Conservation (phyloP, 2,329 filamentous ascomycete species). For the Trichoderma koningii region DNA sequence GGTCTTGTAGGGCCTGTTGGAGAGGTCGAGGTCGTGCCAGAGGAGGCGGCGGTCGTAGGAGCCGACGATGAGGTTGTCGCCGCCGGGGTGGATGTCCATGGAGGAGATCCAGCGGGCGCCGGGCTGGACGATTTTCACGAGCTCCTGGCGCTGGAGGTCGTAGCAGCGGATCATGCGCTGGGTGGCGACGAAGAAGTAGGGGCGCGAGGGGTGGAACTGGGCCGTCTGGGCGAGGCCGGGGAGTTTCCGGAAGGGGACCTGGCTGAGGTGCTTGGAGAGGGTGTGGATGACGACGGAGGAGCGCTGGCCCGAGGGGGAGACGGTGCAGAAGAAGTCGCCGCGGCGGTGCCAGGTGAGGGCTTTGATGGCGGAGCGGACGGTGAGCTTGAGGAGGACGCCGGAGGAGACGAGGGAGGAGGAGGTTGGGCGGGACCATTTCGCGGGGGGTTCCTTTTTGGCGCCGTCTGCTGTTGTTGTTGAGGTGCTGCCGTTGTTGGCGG, state of each 20-base stretch:
- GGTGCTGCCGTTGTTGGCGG: slow-evolving; percentile 60
- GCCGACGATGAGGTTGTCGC: slow-evolving; percentile 91
- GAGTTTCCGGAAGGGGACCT: slow-evolving; percentile 82
- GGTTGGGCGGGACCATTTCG: slow-evolving; percentile 81
- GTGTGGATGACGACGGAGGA: slow-evolving; percentile 92
- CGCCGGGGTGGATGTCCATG: slow-evolving; percentile 89
- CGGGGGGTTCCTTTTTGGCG: slow-evolving; percentile 71
- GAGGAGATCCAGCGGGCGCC: slow-evolving; percentile 92
- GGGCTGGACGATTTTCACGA: slow-evolving; percentile 90
- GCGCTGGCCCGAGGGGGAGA: slow-evolving; percentile 76
- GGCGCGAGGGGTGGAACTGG: slow-evolving; percentile 90
- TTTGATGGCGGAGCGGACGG: slow-evolving; percentile 79
- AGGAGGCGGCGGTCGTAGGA: slow-evolving; percentile 92
- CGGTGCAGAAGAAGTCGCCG: slow-evolving; percentile 91
- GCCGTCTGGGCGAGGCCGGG: slow-evolving; percentile 81
- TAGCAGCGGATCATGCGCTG: slow-evolving; percentile 92
- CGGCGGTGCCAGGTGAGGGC: slow-evolving; percentile 90
- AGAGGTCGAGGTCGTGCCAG: slow-evolving; percentile 96
- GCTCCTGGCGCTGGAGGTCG: slow-evolving; percentile 85
- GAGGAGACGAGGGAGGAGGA: slow-evolving; percentile 69
- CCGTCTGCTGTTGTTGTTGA: slow-evolving; percentile 53
- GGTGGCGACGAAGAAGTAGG: slow-evolving; percentile 94
- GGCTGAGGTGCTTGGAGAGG: slow-evolving; percentile 89
- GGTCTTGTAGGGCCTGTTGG: slow-evolving; percentile 89
- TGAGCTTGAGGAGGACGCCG: slow-evolving; percentile 78